Percentiles rank a stretch among this genome's conserved stretches.
phyloP scores from a whole-genome alignment of 2,329 filamentous ascomycete genomes.

The Allantophomopsis cytisporea region DNA sequence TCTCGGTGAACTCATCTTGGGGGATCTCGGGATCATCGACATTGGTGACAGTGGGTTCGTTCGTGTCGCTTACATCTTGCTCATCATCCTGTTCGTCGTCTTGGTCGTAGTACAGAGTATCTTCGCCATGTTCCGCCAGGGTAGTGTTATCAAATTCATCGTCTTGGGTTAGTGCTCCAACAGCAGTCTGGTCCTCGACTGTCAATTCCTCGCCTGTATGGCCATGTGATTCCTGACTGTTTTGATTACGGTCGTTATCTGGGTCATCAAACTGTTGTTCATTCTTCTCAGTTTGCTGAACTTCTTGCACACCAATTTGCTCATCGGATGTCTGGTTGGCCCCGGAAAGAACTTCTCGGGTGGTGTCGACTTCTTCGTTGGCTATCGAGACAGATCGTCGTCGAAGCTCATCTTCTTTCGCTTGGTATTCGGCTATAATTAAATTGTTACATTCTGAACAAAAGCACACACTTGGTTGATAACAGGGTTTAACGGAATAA shows the following conservation, averaged over 20 bases:
- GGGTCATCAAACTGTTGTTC: background rate
- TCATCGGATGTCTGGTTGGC: no score
- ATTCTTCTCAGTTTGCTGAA: background rate
- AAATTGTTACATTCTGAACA: slow-evolving; percentile 13
- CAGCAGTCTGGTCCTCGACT: slow-evolving; percentile 9
- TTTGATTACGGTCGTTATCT: slow-evolving; percentile 8
- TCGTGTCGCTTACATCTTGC: background rate
- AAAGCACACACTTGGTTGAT: slow-evolving; percentile 10
- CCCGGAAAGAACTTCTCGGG: no score
- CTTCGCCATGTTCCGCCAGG: background rate
- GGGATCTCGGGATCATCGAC: background rate
- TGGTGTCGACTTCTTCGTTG: background rate
- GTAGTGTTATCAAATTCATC: no score
- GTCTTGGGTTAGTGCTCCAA: background rate
- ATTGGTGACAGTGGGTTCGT: background rate
- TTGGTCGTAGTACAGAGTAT: background rate
- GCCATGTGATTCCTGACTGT: slow-evolving; percentile 8
- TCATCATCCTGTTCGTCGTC: background rate
- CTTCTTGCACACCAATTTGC: no score
- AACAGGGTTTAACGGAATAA: slow-evolving; percentile 13
- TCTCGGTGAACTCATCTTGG: no score
- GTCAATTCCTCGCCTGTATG: slow-evolving; percentile 7
- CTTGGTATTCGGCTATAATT: slow-evolving; percentile 11
- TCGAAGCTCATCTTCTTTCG: slow-evolving; percentile 9
- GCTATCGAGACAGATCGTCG: slow-evolving; percentile 9